Evolutionary conservation across 164 flowering plant species (phyloP).

Genomic region (Magnolia sinica): DNA sequence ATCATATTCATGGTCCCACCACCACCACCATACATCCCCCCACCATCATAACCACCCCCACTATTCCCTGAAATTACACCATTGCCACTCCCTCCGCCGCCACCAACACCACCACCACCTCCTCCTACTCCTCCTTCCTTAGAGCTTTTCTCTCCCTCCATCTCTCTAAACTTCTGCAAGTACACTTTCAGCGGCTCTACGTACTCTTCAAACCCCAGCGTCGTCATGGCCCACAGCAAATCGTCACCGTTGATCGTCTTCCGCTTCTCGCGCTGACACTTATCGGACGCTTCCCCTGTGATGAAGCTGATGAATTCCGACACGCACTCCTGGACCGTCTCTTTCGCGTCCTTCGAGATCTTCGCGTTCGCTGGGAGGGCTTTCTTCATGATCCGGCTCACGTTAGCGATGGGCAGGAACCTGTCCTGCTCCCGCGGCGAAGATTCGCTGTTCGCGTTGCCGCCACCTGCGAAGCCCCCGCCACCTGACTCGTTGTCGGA

Average conservation of each 20-base stretch:
- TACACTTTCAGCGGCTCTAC: constrained; percentile 53
- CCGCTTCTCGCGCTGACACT: constrained; percentile 57
- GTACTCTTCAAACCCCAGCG: constrained; percentile 58
- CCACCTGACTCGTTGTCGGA: constrained; percentile 45
- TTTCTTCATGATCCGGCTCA: constrained; percentile 59
- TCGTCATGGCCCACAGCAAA: constrained; percentile 59
- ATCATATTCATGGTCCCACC: constrained; percentile 19
- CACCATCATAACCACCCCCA: constrained; percentile 12
- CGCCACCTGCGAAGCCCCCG: constrained; percentile 18
- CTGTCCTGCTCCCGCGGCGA: constrained; percentile 52
- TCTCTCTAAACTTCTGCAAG: constrained; percentile 41
- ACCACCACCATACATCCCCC: constrained; percentile 9
- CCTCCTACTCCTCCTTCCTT: constrained; percentile 16
- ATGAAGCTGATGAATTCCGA: constrained; percentile 63
- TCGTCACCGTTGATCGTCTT: constrained; percentile 67
- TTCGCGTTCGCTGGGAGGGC: constrained; percentile 55
- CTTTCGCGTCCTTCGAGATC: constrained; percentile 62
- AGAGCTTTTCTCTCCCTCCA: constrained; percentile 40
- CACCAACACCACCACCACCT: constrained; percentile 14
- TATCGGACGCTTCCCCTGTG: constrained; percentile 59
- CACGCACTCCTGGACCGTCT: constrained; percentile 63
- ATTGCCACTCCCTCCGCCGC: constrained; percentile 8
- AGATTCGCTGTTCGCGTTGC: constrained; percentile 20
- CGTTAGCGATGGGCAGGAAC: constrained; percentile 57
- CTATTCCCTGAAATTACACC: constrained; percentile 5